Base-by-base conservation (phyloP, 306 rosid genomes). In the Coriaria nepalensis region DNA sequence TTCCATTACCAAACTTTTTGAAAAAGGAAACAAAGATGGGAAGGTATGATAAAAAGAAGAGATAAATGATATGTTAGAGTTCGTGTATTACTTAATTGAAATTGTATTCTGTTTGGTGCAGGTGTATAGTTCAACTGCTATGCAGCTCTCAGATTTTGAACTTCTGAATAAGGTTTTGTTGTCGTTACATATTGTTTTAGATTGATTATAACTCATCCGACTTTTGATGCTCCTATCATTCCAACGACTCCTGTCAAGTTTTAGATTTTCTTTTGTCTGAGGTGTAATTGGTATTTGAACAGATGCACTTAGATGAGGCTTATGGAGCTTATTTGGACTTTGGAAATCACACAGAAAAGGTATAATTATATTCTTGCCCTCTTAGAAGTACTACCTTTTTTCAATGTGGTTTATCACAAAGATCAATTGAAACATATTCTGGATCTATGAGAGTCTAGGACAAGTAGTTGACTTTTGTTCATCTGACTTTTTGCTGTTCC, bases 331-430 rank as follows among this genome's bases (percentile, higher is more conserved):
- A 84, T 65, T 73, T 84, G 65, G 97, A 90, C 73, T 90, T 79
- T 40, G 94, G 97, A 58, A 79, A 75, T 71, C 95, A 90, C 70
- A 81, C 98, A 2, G 98, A 90, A 60, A 90, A 84, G 95, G 98
- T 90, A 79, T 10, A 39, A 50, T 37, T n/a, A 35, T 13, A 53
- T 36, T 55, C 5, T 8, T 44, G 33, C 40, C 37, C 33, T 50
- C 49, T 49, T 40, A 13, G 0, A 10, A n/a, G 13, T 40, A 54
- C 39, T 55, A 35, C 41, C 37, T 44, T 35, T 62, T 8, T 4
- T 13, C 34, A 10, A 8, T 10, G 8, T 46, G 52, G 33, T 12
- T 44, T 11, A 13, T 8, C 47, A 43, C 6, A 43, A 0, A 10
- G 48, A 9, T 44, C n/a, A 13, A 4, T 13, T 44, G 48, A 20